A percentile compares a stretch with the other conserved stretches of the same genome.
phyloP scores from a whole-genome alignment of 129 eudicot genomes.

The Pittosporum tobira region DNA sequence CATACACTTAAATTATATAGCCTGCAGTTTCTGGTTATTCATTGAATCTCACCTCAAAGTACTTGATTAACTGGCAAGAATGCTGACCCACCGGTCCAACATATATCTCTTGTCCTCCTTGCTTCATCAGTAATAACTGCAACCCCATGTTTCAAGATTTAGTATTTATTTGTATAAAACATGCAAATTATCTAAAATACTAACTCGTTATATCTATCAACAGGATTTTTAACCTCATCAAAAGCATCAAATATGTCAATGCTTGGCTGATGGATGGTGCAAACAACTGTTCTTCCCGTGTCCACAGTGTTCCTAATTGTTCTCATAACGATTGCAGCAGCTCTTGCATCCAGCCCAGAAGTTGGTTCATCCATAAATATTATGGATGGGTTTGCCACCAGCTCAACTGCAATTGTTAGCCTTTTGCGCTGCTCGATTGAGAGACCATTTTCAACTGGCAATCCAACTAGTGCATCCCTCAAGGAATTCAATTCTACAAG shows the following conservation, averaged over 20 bases:
- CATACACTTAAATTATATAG: not conserved
- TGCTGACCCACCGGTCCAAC: conserved; percentile 67
- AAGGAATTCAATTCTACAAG: conserved; percentile 57
- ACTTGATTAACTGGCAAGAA: conserved; percentile 50
- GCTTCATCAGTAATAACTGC: conserved; percentile 68
- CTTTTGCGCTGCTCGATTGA: conserved; percentile 80
- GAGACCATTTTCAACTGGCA: conserved; percentile 68
- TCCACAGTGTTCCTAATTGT: conserved; percentile 74
- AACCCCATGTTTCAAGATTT: not conserved
- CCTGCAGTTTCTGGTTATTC: not conserved
- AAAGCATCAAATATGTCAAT: conserved; percentile 84
- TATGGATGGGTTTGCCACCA: conserved; percentile 67
- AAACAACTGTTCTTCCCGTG: conserved; percentile 82
- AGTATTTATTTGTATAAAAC: not conserved
- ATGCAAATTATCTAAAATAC: not conserved
- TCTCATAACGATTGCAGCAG: conserved; percentile 70
- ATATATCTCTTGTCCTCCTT: conserved; percentile 71
- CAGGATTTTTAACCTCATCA: conserved; percentile 61
- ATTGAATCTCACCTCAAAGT: conserved; percentile 40
- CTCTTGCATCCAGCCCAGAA: conserved; percentile 69
- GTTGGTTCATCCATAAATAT: conserved; percentile 82
- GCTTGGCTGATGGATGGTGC: conserved; percentile 96
- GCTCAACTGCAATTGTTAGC: conserved; percentile 67
- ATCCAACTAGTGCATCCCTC: conserved; percentile 58
- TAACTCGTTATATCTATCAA: not conserved